Base-by-base conservation (phyloP, 805 yeast genomes). In the Ogataea methylovora region DNA sequence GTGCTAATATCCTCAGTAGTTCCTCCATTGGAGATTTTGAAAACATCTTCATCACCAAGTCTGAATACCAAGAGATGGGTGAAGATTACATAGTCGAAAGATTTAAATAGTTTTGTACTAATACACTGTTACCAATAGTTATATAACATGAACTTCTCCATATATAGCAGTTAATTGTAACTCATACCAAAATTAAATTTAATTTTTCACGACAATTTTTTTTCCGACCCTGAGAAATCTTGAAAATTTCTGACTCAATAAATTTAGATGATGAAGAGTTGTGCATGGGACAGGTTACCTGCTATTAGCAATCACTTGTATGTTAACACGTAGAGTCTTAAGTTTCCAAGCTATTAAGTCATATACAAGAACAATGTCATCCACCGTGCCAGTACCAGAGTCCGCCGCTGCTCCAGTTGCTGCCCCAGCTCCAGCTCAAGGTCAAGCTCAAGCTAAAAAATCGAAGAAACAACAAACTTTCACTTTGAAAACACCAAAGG, bases 401-500 rank as follows among this genome's bases (percentile, higher is more conserved):
- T n/a, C 36, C 9, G 13, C 27, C 6, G 26, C 33, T 25, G 19
- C 34, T 22, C 15, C 21, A 15, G 16, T 24, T 20, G 16, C 30
- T 9, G 26, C 38, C 9, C 20, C 21, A 8, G 30, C 30, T 27
- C 24, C 36, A 28, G 16, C 24, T 11, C 20, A 24, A n/a, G n/a
- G 17, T 4, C 27, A 32, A n/a, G 14, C 10, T 16, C 27, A 17
- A 9, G 19, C 35, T 13, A 25, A 39, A 45, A 61, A 60, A 45
- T 55, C 64, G 32, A 68, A 68, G 54, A 61, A 67, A 39, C 74
- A 74, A 40, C 58, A 66, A 33, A 79, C 76, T 46, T 87, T 84
- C 56, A 76, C 83, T 41, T 69, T 92, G 55, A 92, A 92, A 61
- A 86, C 94, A 29, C 97, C 98, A 33, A 92, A 92, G 59, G 98